Base-by-base conservation (phyloP, 129 eudicot species). In the Saposhnikovia divaricata region DNA sequence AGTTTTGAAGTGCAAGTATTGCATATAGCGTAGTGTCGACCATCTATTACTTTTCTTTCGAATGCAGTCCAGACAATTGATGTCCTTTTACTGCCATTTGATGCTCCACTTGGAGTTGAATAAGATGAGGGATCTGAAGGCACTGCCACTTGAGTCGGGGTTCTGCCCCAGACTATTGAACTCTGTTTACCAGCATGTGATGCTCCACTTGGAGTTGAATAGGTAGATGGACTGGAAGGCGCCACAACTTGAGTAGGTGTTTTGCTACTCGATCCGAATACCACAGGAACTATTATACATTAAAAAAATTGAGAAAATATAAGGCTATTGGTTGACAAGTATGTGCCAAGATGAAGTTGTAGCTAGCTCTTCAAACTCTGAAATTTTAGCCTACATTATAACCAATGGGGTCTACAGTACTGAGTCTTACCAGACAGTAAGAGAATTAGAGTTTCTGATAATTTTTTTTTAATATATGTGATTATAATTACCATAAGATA, bases 1-100 rank as follows among this genome's bases (percentile, higher is more conserved):
- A 75, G 78, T 75, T 75, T 75, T 75, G 78, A 75, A 46, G 51
- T 46, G 25, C 78, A 75, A 75, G 78, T 75, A 75, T 75, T 75
- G 61, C 78, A 75, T n/a, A 75, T 46, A 25, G 78, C 78, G 1
- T 75, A 75, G 1, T 10, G 59, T 25, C 78, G 78, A 25, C 78
- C 78, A 75, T 75, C 78, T 46, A 75, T 75, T 28, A 9, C 2
- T 75, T 75, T 75, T 23, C 51, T 27, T 46, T 75, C 78, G 19
- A 75, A 75, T 75, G 51, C 78, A 45, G 61, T 75, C 78, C 78
- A 75, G 28, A 75, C 78, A 27, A 75, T 75, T 13, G 78, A 75
- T 16, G 42, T 75, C 61, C 78, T 45, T 75, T 46, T 75, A 48
- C 61, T 27, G 38, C 53, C 48, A 25, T 43, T 16, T 44, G 61